These are phyloP conservation scores for Allium sativum DNA, from an alignment of 106 monocot species.

Conservation along the genomic window DNA sequence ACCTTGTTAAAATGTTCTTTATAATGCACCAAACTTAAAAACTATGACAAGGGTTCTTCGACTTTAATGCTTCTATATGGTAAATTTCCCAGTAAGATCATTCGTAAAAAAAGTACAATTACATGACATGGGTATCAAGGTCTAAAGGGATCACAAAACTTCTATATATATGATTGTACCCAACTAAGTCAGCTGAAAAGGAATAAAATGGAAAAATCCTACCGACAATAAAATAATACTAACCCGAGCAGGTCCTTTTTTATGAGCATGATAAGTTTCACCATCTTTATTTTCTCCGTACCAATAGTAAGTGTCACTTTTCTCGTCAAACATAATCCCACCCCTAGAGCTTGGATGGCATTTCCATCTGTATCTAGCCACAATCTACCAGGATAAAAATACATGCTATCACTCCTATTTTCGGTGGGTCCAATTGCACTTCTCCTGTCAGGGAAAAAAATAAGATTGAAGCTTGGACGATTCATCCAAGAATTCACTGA, in stretches of 20 bases:
- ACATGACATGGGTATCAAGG: too few species aligned
- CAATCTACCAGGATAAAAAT: conserved; percentile 56
- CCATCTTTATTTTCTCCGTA: conserved; percentile 99
- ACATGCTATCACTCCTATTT: conserved; percentile 45
- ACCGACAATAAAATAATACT: conserved; percentile 16
- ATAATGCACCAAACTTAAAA: too few species aligned
- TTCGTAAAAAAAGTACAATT: too few species aligned
- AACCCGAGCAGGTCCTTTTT: conserved; percentile 65
- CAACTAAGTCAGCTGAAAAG: too few species aligned
- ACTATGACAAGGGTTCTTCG: too few species aligned
- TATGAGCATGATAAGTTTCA: conserved; percentile 63
- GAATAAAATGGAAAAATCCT: not conserved
- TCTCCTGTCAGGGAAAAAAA: conserved; percentile 68
- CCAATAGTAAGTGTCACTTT: conserved; percentile 69
- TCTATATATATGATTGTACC: too few species aligned
- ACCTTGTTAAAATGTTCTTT: too few species aligned
- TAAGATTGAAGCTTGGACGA: conserved; percentile 57
- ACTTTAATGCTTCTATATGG: too few species aligned
- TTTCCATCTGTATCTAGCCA: conserved; percentile 91
- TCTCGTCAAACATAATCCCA: conserved; percentile 70
- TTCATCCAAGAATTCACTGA: conserved; percentile 81
- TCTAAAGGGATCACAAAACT: too few species aligned
- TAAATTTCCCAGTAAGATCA: too few species aligned
- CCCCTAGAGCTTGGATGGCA: conserved; percentile 93
- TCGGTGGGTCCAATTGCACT: conserved; percentile 37